These are phyloP conservation scores for Solioccasus polychromus DNA, from an alignment of 768 basidiomycete species.

Conservation along the genomic window DNA sequence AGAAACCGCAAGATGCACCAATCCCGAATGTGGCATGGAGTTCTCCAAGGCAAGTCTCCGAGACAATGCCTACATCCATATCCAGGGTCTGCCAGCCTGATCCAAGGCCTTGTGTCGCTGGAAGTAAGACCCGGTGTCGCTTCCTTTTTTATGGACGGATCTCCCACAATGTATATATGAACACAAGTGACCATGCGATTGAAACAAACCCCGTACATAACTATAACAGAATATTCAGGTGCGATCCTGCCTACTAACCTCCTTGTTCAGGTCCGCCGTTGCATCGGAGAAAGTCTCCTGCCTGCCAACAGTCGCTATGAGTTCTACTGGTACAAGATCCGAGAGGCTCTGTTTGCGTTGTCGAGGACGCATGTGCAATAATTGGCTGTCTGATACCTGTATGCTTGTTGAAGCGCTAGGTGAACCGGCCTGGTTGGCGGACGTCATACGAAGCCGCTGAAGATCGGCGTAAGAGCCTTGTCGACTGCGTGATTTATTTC, in stretches of 20 bases:
- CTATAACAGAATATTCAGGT: slow-evolving; percentile 18
- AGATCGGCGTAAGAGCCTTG: slow-evolving; percentile 81
- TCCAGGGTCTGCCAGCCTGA: slow-evolving; percentile 37
- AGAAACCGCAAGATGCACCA: slow-evolving; percentile 31
- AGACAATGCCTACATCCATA: slow-evolving; percentile 41
- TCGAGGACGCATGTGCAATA: slow-evolving; percentile 49
- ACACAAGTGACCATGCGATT: slow-evolving; percentile 24
- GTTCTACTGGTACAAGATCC: slow-evolving; percentile 58
- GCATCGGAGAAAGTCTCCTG: slow-evolving; percentile 58
- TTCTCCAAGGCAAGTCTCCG: slow-evolving; percentile 40
- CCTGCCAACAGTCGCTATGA: slow-evolving; percentile 58
- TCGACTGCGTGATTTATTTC: slow-evolving; percentile 53
- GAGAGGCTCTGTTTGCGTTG: slow-evolving; percentile 61
- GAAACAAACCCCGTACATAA: slow-evolving; percentile 17
- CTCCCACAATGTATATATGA: slow-evolving; percentile 29
- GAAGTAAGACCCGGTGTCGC: slow-evolving; percentile 23
- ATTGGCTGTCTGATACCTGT: slow-evolving; percentile 34
- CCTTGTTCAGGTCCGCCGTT: slow-evolving; percentile 66
- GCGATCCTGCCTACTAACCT: slow-evolving; percentile 41
- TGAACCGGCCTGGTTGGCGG: slow-evolving; percentile 10
- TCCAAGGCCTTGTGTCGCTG: neutral
- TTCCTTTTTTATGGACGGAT: slow-evolving; percentile 13
- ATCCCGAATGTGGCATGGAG: slow-evolving; percentile 39
- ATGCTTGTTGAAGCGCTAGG: slow-evolving; percentile 14
- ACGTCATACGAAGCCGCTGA: slow-evolving; percentile 55